phyloP scores from a whole-genome alignment of 1,284 basidiomycete genomes.

The Apiotrichum brassicae region DNA sequence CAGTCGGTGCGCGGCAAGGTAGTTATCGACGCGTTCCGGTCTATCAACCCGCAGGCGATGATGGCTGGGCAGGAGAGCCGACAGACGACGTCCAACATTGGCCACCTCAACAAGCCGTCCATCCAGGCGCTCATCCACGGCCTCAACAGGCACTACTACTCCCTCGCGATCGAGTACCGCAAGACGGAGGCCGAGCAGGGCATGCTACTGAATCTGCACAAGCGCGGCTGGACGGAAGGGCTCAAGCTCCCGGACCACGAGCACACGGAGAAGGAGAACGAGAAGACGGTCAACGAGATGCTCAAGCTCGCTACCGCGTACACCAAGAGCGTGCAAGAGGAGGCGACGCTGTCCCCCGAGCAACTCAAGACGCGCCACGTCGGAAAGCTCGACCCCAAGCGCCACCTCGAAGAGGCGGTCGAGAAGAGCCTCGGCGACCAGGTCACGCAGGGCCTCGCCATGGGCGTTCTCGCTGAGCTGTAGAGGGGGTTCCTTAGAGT shows the following conservation, averaged over 20 bases:
- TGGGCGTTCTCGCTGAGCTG: constrained; percentile 83
- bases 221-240: constrained; percentile 95
- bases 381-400: constrained; percentile 94
- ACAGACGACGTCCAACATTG: constrained; percentile 97
- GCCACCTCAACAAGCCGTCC: constrained; percentile 96
- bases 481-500: constrained; percentile 32
- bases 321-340: constrained; percentile 94
- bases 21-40: constrained; percentile 97
- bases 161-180: constrained; percentile 87
- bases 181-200: constrained; percentile 95
- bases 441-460: constrained; percentile 86
- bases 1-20: constrained; percentile 99
- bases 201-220: constrained; percentile 98
- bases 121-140: constrained; percentile 96
- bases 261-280: constrained; percentile 74
- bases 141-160: constrained; percentile 93
- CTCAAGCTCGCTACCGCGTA: constrained; percentile 81
- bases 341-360: constrained; percentile 79
- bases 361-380: constrained; percentile 94
- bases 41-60: constrained; percentile 81
- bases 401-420: constrained; percentile 93
- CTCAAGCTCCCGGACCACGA: constrained; percentile 83
- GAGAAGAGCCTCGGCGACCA: constrained; percentile 94
- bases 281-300: constrained; percentile 93
- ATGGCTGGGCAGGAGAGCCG: constrained; percentile 84